Conservation (phyloP, 78 protist species). For the Anaeramoeba flamelloides region DNA sequence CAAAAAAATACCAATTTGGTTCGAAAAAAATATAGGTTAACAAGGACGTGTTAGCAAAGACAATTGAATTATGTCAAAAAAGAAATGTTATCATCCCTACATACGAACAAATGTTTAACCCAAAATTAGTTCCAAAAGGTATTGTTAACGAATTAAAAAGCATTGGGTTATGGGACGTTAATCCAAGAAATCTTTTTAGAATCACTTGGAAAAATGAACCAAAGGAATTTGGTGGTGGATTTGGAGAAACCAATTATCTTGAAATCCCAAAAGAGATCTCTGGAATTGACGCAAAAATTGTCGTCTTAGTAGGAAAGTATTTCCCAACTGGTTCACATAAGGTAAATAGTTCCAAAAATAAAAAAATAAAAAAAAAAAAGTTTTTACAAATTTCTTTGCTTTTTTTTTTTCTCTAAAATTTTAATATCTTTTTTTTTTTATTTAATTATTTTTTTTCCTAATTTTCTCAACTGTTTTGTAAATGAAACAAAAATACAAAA, state of each 20-base stretch:
- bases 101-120: slow-evolving; percentile 18
- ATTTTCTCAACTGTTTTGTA: no score
- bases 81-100: slow-evolving; percentile 21
- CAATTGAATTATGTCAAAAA: slow-evolving; percentile 13
- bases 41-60: not conserved
- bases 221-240: not conserved
- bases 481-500: no score
- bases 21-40: no score
- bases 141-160: not conserved
- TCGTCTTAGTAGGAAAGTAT: slow-evolving; percentile 21
- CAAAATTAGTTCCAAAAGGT: slow-evolving; percentile 21
- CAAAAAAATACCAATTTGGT: no score
- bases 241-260: slow-evolving; percentile 6
- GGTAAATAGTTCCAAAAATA: no score
- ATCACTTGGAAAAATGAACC: slow-evolving; percentile 31
- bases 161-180: slow-evolving; percentile 11
- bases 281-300: slow-evolving; percentile 15
- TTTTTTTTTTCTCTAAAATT: not conserved
- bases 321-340: slow-evolving; percentile 36
- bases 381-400: not conserved
- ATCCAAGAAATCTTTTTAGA: slow-evolving; percentile 24
- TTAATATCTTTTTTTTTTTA: no score
- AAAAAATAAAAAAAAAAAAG: no score
- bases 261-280: slow-evolving; percentile 20
- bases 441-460: no score